Base-by-base conservation (phyloP, 1,139 yeast species). In the Geotrichum aggregatum region DNA sequence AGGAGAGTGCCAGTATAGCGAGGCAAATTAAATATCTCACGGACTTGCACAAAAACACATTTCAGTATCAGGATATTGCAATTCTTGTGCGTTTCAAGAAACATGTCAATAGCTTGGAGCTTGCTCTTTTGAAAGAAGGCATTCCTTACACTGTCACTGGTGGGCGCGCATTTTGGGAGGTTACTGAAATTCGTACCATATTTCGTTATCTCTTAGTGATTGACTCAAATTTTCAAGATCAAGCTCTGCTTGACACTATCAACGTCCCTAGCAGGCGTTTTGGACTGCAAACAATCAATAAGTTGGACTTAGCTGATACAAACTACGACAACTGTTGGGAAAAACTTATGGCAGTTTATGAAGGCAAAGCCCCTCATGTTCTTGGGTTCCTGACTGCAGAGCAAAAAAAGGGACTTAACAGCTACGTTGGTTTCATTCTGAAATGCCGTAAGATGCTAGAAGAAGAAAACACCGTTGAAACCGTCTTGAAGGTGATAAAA, bases 261-360 rank as follows among this genome's bases (percentile, higher is more conserved):
- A 76, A 77, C 47, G 73, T 72, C 49, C 92, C 92, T 0, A 74
- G 81, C 34, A 70, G 84, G 52, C 92, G 95, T 0, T 65, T 88
- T n/a, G 97, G 97, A 0, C 76, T 73, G 1, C 77, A 77, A 48
- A 71, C 83, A 0, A 57, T 82, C 6, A 72, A 72, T 0, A 52
- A 31, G 40, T 58, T 45, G 16, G 54, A 34, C 4, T 28, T 42
- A 22, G 46, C 34, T n/a, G 35, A 31, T n/a, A 24, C 16, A 13
- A 14, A 31, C 11, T 40, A 36, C 31, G 28, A 24, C n/a, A 42
- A 33, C 18, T 24, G 21, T 10, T 35, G 33, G 35, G 39, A 28
- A n/a, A 44, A 44, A 19, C 35, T 49, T 3, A 18, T 14, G 11
- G 44, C 44, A n/a, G 18, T 44, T 19, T 14, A 21, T 10, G 18